Conservation (phyloP, 306 rosid species). For the Carpinus viminea region DNA sequence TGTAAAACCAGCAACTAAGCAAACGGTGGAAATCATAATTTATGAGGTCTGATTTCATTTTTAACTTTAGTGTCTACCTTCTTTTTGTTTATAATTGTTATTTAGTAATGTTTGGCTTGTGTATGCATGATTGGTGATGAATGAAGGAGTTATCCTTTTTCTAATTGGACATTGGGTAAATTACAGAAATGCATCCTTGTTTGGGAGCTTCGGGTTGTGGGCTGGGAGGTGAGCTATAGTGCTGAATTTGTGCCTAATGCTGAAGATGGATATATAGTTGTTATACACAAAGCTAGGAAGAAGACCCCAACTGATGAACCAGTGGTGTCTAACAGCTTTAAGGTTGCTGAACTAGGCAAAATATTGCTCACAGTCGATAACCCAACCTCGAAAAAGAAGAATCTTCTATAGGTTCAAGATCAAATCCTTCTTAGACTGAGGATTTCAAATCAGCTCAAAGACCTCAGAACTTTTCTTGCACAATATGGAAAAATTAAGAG, state of each 20-base stretch:
- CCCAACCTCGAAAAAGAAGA: conserved; percentile 78
- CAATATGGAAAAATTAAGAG: conserved; percentile 25
- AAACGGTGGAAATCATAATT: conserved; percentile 86
- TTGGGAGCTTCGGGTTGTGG: conserved; percentile 97
- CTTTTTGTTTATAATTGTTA: not conserved
- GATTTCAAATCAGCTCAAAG: conserved; percentile 6
- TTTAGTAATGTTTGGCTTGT: not conserved
- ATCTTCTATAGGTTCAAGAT: conserved; percentile 93
- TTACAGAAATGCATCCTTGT: conserved; percentile 80
- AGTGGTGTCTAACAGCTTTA: conserved; percentile 60
- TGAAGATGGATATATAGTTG: conserved; percentile 56
- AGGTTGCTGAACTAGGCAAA: conserved; percentile 82
- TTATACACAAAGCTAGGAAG: conserved; percentile 76
- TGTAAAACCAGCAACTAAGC: conserved; percentile 81
- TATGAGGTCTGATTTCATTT: conserved; percentile 63
- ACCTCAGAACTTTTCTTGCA: conserved; percentile 10
- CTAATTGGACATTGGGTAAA: conserved; percentile 13
- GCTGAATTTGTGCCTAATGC: conserved; percentile 85
- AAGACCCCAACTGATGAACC: conserved; percentile 77
- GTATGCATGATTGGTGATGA: conserved; percentile 14
- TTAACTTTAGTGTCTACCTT: conserved; percentile 3
- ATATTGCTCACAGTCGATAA: conserved; percentile 78
- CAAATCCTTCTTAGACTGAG: conserved; percentile 58
- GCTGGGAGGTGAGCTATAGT: conserved; percentile 88
- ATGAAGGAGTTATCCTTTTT: conserved; percentile 6